Base-by-base conservation (phyloP, 202 grass and related monocot genomes). In the Setaria viridis region DNA sequence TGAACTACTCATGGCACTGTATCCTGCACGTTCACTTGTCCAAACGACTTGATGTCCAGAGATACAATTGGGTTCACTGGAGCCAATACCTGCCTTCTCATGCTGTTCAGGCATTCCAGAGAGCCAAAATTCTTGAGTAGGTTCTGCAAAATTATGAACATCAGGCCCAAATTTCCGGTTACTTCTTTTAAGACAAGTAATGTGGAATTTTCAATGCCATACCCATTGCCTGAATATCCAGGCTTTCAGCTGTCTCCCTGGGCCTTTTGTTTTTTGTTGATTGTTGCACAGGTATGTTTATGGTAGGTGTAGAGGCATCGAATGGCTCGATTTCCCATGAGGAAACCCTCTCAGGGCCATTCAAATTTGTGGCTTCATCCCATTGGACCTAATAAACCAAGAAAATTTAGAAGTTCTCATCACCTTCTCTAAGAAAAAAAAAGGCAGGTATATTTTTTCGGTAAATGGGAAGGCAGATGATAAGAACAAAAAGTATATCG, bases 321-420 rank as follows among this genome's bases (percentile, higher is more conserved):
- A 91, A 88, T 67, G 77, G 67, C 54, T 97, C 92, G 16, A 99
- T 94, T 78, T 99, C 94, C 97, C 97, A 99, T 19, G 85, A 87
- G 25, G 92, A 99, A 76, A 99, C 89, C 66, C 86, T 97, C 68
- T 91, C 92, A 60, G 97, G 92, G 58, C 90, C 81, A 16, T 17
- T 77, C 42, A 92, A 88, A 46, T 87, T 99, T 72, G 92, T 49
- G 17, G 76, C 48, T 48, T 99, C 97, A 51, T 99, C 97, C 97
- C 97, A 99, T 93, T 91, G 90, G 69, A 97, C 92, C 97, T 99
- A 85, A 71, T 99, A 85, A 71, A 50, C 5, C 45, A 62, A 69
- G 53, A 79, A 88, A 78, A 86, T 30, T 59, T 9, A 90, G 39
- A 62, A 67, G 32, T 9, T 4, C 73, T 81, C 37, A 67, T 17